Conservation (phyloP, 345 rosid species). For the Ceriops decandra region DNA sequence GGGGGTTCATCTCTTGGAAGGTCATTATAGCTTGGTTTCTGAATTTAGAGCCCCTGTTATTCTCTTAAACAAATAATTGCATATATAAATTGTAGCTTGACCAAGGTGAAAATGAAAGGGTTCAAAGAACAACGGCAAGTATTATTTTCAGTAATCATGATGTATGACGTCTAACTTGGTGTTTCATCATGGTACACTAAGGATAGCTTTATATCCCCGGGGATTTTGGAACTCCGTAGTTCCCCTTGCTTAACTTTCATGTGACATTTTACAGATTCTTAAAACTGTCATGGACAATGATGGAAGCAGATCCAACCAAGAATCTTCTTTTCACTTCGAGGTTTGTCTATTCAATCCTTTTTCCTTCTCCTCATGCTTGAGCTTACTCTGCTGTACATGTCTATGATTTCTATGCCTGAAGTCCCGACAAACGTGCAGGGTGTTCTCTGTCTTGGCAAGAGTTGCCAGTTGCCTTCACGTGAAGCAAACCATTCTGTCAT, state of each 20-base stretch:
- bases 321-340: conserved; percentile 30
- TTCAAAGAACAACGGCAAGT: too few relatives aligned
- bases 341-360: conserved; percentile 16
- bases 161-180: too few relatives aligned
- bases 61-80: background rate
- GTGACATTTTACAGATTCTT: conserved; percentile 29
- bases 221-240: background rate
- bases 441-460: conserved; percentile 37
- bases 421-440: conserved; percentile 27
- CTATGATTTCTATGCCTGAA: conserved; percentile 8
- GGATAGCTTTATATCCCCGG: too few relatives aligned
- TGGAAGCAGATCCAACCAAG: conserved; percentile 5
- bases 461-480: conserved; percentile 30
- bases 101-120: too few relatives aligned
- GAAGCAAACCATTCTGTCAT: conserved; percentile 36
- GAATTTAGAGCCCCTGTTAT: background rate
- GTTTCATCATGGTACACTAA: too few relatives aligned
- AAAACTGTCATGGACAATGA: conserved; percentile 33
- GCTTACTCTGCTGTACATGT: background rate
- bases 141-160: too few relatives aligned
- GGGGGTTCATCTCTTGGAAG: conserved; percentile 1
- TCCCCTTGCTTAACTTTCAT: conserved; percentile 11
- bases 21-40: background rate
- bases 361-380: conserved; percentile 4
- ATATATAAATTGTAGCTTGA: too few relatives aligned